A percentile compares a stretch with the other conserved stretches of the same genome.
Evolutionary conservation across 1,284 basidiomycete species (phyloP).

Genomic region (Macrocybe sp.): DNA sequence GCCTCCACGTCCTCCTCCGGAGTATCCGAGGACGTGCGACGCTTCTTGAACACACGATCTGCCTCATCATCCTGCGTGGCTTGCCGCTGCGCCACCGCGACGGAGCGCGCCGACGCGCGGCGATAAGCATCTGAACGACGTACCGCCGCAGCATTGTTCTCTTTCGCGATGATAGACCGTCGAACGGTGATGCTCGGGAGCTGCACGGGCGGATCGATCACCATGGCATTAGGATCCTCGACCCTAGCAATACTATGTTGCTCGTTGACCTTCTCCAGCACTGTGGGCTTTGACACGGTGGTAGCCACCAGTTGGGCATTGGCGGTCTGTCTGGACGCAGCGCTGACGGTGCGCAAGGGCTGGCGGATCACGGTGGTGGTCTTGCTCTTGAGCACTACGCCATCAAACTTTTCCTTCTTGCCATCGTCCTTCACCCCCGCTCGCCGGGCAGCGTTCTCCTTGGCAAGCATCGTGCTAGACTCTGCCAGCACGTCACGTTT

Average conservation of each 20-base stretch:
- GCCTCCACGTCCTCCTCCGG: conserved; percentile 47
- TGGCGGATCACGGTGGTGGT: conserved; percentile 30
- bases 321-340: conserved; percentile 22
- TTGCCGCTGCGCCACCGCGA: conserved; percentile 12
- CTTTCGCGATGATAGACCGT: conserved; percentile 33
- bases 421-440: conserved; percentile 34
- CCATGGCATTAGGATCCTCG: conserved; percentile 52
- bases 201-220: conserved; percentile 43
- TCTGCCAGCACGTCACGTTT: conserved; percentile 74
- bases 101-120: conserved; percentile 24
- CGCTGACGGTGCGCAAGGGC: conserved; percentile 31
- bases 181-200: conserved; percentile 40
- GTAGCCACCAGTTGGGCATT: conserved; percentile 16
- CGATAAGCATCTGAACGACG: conserved; percentile 27
- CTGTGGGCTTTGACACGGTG: conserved; percentile 4
- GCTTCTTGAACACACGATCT: conserved; percentile 60
- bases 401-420: conserved; percentile 44
- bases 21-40: conserved; percentile 65
- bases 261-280: conserved; percentile 32
- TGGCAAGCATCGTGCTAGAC: conserved; percentile 48
- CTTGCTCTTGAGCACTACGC: conserved; percentile 46
- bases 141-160: conserved; percentile 22
- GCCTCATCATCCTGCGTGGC: conserved; percentile 42
- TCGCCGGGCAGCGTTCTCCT: conserved; percentile 37
- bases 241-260: conserved; percentile 23